phyloP scores from a whole-genome alignment of 257 asterid species.

The Petunia secreta region DNA sequence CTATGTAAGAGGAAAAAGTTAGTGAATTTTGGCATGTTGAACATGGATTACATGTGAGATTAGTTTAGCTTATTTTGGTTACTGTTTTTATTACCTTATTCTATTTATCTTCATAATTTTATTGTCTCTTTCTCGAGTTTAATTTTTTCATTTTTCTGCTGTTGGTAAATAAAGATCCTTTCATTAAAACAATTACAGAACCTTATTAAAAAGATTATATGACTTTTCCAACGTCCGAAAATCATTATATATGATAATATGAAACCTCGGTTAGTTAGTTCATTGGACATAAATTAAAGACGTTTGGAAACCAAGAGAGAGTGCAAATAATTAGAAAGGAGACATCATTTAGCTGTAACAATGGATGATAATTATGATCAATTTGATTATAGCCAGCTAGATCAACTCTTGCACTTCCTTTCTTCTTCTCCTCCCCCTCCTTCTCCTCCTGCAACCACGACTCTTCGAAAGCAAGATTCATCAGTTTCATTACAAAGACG shows the following conservation, averaged over 20 bases:
- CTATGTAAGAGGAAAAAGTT: not conserved
- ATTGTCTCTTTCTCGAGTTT: too few relatives aligned
- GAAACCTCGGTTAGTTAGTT: not conserved
- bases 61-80: not conserved
- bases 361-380: not conserved
- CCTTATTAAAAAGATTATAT: not conserved
- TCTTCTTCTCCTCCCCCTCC: not conserved
- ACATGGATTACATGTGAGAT: constrained; percentile 5
- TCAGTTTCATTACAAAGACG: not conserved
- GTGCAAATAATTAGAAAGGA: not conserved
- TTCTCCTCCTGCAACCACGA: not conserved
- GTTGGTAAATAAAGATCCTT: not conserved
- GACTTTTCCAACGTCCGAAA: not conserved
- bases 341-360: not conserved
- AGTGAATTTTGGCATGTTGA: not conserved
- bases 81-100: not conserved
- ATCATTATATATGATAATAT: not conserved
- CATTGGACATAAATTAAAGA: not conserved
- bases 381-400: constrained; percentile 15
- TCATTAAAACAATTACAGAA: not conserved
- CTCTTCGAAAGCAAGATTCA: not conserved
- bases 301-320: not conserved
- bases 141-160: too few relatives aligned
- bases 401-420: not conserved
- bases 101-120: not conserved